These are phyloP conservation scores for Cocos nucifera DNA, from an alignment of 176 grass and related monocot genomes.

Conservation along the genomic window DNA sequence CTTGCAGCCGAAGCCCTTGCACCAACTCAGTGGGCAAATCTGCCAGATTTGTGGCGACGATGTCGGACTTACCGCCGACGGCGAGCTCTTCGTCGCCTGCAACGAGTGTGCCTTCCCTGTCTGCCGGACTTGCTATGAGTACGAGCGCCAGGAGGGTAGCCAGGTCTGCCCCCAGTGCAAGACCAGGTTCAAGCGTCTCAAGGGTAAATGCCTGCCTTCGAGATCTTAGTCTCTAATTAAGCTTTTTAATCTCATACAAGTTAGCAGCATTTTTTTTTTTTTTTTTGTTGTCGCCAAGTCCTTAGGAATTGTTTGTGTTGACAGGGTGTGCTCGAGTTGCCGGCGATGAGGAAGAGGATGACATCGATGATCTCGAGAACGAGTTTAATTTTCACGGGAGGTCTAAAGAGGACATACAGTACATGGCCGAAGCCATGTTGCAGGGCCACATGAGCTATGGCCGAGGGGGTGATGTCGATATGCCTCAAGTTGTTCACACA, in stretches of 20 bases:
- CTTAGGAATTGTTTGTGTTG: background rate
- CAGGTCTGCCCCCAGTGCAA: conserved; percentile 98
- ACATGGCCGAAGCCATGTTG: conserved; percentile 56
- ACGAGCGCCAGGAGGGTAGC: conserved; percentile 94
- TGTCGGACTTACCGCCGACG: conserved; percentile 70
- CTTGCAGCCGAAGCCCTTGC: conserved; percentile 41
- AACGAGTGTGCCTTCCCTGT: conserved; percentile 86
- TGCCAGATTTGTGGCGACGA: conserved; percentile 86
- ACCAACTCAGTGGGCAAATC: conserved; percentile 40
- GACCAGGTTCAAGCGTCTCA: conserved; percentile 99
- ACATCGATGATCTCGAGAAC: conserved; percentile 65
- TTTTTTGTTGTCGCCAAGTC: background rate
- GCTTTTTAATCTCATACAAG: background rate
- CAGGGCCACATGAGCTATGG: conserved; percentile 64
- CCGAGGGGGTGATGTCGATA: conserved; percentile 44
- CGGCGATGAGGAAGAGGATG: conserved; percentile 87
- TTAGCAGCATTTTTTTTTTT: background rate
- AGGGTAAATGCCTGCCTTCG: conserved; percentile 33
- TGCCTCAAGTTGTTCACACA: conserved; percentile 25
- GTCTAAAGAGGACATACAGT: conserved; percentile 35
- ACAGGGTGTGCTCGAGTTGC: conserved; percentile 65
- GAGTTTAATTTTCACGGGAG: conserved; percentile 56
- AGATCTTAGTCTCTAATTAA: too few species aligned
- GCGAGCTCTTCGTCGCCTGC: conserved; percentile 90
- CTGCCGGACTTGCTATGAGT: conserved; percentile 93